Conservation (phyloP, 2,329 filamentous ascomycete species). For the Cryphonectria carpinicola region DNA sequence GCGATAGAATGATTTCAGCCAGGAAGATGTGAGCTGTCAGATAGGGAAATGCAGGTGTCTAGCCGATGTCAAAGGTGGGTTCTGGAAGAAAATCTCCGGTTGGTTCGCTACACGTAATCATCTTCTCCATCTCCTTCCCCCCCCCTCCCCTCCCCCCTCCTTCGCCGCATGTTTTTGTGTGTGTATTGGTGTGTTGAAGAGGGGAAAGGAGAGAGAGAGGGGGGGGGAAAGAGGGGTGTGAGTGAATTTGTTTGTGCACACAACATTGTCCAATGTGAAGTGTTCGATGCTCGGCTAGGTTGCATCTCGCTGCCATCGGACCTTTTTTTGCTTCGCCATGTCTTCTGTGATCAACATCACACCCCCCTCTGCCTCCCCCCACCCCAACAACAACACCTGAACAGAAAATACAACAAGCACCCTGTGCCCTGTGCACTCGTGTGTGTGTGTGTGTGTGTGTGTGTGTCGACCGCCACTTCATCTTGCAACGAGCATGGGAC, state of each 20-base stretch:
- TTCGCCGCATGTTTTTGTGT: neutral
- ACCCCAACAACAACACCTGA: neutral
- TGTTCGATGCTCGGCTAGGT: slow-evolving; percentile 4
- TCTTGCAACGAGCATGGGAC: neutral
- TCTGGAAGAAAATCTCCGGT: slow-evolving; percentile 7
- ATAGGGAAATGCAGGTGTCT: slow-evolving; percentile 25
- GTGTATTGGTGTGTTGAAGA: no score
- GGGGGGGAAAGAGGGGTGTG: neutral
- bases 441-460: no score
- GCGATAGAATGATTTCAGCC: slow-evolving; percentile 22
- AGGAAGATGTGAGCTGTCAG: slow-evolving; percentile 26
- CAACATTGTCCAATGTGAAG: neutral
- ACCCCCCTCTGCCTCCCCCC: neutral
- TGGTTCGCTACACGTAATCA: slow-evolving; percentile 5
- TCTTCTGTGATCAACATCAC: neutral
- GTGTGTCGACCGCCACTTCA: neutral
- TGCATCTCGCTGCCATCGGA: neutral
- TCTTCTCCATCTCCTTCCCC: neutral
- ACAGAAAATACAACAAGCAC: neutral
- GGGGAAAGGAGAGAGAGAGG: no score
- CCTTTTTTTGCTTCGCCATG: neutral
- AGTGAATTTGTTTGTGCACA: no score
- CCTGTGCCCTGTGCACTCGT: neutral
- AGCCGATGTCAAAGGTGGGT: slow-evolving; percentile 13
- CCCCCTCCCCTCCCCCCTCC: neutral